Percentiles rank a stretch among this genome's conserved stretches.
Conservation (phyloP, 1,284 basidiomycete genomes). For the Pterulicium gracile region DNA sequence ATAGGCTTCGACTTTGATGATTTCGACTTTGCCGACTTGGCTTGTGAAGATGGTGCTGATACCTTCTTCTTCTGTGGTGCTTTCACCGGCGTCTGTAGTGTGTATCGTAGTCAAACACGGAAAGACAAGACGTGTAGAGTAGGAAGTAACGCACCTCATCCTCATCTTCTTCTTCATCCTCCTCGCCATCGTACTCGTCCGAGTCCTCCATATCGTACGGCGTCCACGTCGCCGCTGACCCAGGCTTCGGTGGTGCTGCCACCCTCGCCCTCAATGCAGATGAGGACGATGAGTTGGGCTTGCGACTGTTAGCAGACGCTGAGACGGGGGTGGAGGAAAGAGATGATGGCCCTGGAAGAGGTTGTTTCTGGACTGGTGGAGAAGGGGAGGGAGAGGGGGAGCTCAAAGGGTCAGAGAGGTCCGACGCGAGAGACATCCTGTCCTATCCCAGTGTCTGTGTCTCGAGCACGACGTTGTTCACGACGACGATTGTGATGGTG, state of each 20-base stretch:
- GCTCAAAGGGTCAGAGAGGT: constrained; percentile 54
- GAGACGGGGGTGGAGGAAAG: constrained; percentile 22
- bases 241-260: neutral
- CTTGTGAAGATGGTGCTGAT: neutral
- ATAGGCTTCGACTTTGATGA: constrained; percentile 18
- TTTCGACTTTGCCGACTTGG: neutral
- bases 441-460: too few species aligned
- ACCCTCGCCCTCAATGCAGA: neutral
- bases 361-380: constrained; percentile 26
- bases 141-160: too few species aligned
- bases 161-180: too few species aligned
- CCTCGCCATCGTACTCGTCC: too few species aligned
- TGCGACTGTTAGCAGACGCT: neutral
- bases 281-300: neutral
- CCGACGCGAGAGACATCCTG: constrained; percentile 46
- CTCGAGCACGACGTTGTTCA: too few species aligned
- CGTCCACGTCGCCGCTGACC: neutral
- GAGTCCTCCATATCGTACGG: neutral
- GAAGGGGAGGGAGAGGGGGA: constrained; percentile 46
- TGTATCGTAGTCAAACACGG: too few species aligned
- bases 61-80: neutral
- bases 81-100: neutral
- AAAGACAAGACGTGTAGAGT: too few species aligned
- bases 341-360: constrained; percentile 22
- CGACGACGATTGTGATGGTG: too few species aligned